Base-by-base conservation (phyloP, 495 filamentous ascomycete genomes). In the Trichoderma gamsii region DNA sequence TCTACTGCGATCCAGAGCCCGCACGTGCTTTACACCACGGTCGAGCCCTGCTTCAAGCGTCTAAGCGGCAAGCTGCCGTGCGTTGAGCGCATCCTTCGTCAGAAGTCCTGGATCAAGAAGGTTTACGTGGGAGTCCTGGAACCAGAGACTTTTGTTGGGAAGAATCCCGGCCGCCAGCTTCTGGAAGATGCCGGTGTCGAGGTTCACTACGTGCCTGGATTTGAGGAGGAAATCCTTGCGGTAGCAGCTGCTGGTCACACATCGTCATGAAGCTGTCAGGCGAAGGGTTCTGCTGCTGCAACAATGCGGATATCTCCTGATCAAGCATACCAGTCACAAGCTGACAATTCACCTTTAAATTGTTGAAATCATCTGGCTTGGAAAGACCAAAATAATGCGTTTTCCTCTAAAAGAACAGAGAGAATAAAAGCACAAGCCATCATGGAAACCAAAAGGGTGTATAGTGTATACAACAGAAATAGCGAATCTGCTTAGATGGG, bases 71-170 rank as follows among this genome's bases (percentile, higher is more conserved):
- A 97, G 75, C 70, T 83, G 44, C 87, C 92, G 0, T 99, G 95
- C 72, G 90, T 91, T 13, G 86, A 96, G 70, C 82, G 93, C 67
- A 93, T 98, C 66, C 75, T 92, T 66, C 77, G 79, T 51, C 86
- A 90, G 23, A 83, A 83, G 1, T 84, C 82, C 0, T 73, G 71
- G 41, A 89, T 99, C 66, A 80, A 85, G 69, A 92, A 86, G 46
- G 92, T 99, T 9, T 96, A 91, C 72, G 87, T 96, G 65, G 95
- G 95, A 0, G 89, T 96, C 0, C 83, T 88, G 74, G 95, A 99
- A 80, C 95, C 95, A 0, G 88, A 87, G 68, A 96, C 84, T 35
- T 99, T 99, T 78, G 90, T 98, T 32, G 87, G 85, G 29, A 84
- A 85, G 65, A 97, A 96, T 69, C 85, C 87, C 71, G 92, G 92